A percentile compares a stretch with the other conserved stretches of the same genome.
phyloP scores from a whole-genome alignment of 2,329 filamentous ascomycete species.

The Lasiodiplodia hormozganensis region DNA sequence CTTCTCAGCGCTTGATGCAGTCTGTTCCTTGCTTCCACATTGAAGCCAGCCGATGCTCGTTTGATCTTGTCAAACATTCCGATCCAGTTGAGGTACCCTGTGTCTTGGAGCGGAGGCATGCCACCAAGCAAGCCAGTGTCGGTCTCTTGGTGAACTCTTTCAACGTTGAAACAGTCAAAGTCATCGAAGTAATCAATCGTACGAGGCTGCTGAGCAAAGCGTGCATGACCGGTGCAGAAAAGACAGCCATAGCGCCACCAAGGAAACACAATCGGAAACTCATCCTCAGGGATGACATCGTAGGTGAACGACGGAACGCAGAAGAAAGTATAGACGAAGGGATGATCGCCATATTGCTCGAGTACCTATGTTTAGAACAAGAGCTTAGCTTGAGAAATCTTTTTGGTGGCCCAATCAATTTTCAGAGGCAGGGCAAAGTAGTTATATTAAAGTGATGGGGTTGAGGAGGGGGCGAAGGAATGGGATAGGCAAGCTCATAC shows the following conservation, averaged over 20 bases:
- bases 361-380: slow-evolving; percentile 39
- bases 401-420: not conserved
- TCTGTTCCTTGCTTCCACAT: not conserved
- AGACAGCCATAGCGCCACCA: slow-evolving; percentile 48
- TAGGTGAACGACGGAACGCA: slow-evolving; percentile 43
- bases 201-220: slow-evolving; percentile 43
- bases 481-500: slow-evolving; percentile 40
- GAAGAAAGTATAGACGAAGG: slow-evolving; percentile 48
- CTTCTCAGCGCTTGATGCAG: not conserved
- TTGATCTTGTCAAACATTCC: not conserved
- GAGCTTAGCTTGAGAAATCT: slow-evolving; percentile 36
- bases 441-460: not conserved
- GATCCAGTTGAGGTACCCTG: slow-evolving; percentile 26
- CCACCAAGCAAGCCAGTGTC: slow-evolving; percentile 36
- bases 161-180: not conserved
- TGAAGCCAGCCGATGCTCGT: not conserved
- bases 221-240: slow-evolving; percentile 46
- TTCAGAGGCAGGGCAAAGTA: not conserved
- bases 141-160: slow-evolving; percentile 39
- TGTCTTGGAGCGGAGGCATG: slow-evolving; percentile 19
- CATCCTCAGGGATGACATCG: slow-evolving; percentile 48
- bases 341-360: slow-evolving; percentile 45
- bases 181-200: slow-evolving; percentile 34
- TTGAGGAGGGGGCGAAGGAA: not conserved
- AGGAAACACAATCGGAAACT: slow-evolving; percentile 46